Base-by-base conservation (phyloP, 2,329 filamentous ascomycete species). In the Stachybotrys echinatus region DNA sequence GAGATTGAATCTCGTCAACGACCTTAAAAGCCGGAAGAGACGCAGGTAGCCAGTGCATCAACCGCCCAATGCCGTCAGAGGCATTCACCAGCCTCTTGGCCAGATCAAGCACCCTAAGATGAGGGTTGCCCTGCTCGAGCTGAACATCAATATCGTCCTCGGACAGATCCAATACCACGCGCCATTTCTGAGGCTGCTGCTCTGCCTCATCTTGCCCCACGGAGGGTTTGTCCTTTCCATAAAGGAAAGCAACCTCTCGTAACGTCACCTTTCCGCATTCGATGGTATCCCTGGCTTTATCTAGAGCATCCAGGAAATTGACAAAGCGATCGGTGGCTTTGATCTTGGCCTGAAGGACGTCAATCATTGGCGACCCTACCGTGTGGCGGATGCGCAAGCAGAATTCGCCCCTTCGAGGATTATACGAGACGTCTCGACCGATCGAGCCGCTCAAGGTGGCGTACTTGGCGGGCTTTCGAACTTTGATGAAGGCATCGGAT, bases 311-410 rank as follows among this genome's bases (percentile, higher is more conserved):
- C 22, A 90, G 74, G 59, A 88, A 89, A 42, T 79, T 78, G 38
- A 89, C 83, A 23, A 94, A 75, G 19, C 85, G 80, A 59, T 88
- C 82, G 50, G 94, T 80, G 12, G 83, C 80, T 56, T 81, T 77
- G 43, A 91, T 72, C 23, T 84, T 77, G 47, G 76, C 72, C 53
- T 75, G 72, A 19, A 91, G 73, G n/a, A 74, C 69, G 4, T 77
- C 73, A 4, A 89, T 65, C 14, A 86, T 74, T 1, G 83, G 73
- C 42, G 74, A 70, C 19, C 84, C 84, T 43, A 86, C 77, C 2
- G 73, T 69, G 1, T 81, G 77, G 10, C 77, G 74, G 37, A 89
- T 69, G 7, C 77, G 74, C 48, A 90, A 71, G 17, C 76, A 76
- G 63, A 90, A 87, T 49, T 81, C 77, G 42, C 86, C 86, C 6